Evolutionary conservation across 768 basidiomycete species (phyloP).

Genomic region (Boletus vermiculosoides): DNA sequence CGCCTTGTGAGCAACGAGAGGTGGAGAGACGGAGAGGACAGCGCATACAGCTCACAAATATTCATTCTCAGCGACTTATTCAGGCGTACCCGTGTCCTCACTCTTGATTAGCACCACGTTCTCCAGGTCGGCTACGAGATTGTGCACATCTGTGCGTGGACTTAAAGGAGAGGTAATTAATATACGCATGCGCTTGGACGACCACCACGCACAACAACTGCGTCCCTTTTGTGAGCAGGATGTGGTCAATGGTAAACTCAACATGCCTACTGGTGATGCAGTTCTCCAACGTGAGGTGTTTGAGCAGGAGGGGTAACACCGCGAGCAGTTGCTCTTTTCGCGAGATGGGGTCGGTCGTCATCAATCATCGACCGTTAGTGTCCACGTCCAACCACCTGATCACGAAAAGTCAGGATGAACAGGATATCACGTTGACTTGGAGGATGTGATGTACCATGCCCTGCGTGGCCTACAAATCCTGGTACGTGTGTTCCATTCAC

Average conservation of each 20-base stretch:
- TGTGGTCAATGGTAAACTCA: constrained; percentile 94
- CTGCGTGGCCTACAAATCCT: constrained; percentile 73
- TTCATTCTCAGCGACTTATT: constrained; percentile 96
- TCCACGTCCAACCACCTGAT: constrained; percentile 58
- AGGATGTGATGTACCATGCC: constrained; percentile 82
- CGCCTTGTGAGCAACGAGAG: constrained; percentile 18
- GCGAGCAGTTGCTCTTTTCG: constrained; percentile 88
- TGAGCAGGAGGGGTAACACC: constrained; percentile 83
- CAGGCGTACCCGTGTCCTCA: constrained; percentile 73
- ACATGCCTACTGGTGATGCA: too few species aligned
- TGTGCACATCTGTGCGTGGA: constrained; percentile 88
- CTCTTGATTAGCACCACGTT: constrained; percentile 75
- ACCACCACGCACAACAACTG: constrained; percentile 61
- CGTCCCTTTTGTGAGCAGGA: constrained; percentile 80
- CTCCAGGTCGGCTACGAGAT: constrained; percentile 72
- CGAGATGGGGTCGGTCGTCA: constrained; percentile 41
- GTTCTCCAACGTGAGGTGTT: constrained; percentile 77
- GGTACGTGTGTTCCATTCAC: constrained; percentile 86
- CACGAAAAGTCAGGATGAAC: constrained; percentile 93
- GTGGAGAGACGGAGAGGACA: not conserved
- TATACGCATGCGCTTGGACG: too few species aligned
- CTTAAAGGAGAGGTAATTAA: not conserved
- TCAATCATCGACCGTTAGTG: not conserved
- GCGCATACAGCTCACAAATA: constrained; percentile 67
- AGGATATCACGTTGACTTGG: constrained; percentile 91